A percentile compares a stretch with the other conserved stretches of the same genome.
phyloP scores from a whole-genome alignment of 192 early-diverging fungal genomes.

The Backusella luteola region DNA sequence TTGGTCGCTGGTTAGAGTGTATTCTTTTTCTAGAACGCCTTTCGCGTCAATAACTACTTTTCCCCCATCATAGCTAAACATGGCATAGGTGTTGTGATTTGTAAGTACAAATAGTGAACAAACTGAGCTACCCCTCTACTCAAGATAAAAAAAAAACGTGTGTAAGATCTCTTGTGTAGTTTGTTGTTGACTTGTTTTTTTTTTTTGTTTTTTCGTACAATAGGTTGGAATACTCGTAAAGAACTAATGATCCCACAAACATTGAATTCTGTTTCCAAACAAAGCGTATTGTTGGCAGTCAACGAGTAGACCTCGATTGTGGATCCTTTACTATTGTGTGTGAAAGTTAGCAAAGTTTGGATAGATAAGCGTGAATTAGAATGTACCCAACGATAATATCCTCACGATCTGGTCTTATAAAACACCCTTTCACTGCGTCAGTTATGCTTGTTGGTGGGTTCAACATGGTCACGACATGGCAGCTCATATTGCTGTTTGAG shows the following conservation, averaged over 20 bases:
- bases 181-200: neutral
- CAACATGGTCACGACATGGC: conserved; percentile 62
- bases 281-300: conserved; percentile 40
- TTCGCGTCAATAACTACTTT: conserved; percentile 43
- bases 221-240: conserved; percentile 44
- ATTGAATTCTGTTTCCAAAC: conserved; percentile 48
- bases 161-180: neutral
- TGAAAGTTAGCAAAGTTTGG: neutral
- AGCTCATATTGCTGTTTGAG: neutral
- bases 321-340: conserved; percentile 47
- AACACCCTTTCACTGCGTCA: conserved; percentile 60
- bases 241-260: conserved; percentile 70
- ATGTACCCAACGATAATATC: conserved; percentile 76
- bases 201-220: conserved; percentile 12
- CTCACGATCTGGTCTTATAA: conserved; percentile 56
- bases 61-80: conserved; percentile 59
- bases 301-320: conserved; percentile 58
- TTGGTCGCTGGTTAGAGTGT: neutral
- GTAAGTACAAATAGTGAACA: conserved; percentile 68
- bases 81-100: conserved; percentile 60
- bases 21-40: neutral
- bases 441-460: conserved; percentile 75
- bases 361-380: neutral
- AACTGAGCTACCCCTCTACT: conserved; percentile 45
- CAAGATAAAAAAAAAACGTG: neutral